phyloP scores from a whole-genome alignment of 176 grass and related monocot genomes.

The Carex myosuroides region DNA sequence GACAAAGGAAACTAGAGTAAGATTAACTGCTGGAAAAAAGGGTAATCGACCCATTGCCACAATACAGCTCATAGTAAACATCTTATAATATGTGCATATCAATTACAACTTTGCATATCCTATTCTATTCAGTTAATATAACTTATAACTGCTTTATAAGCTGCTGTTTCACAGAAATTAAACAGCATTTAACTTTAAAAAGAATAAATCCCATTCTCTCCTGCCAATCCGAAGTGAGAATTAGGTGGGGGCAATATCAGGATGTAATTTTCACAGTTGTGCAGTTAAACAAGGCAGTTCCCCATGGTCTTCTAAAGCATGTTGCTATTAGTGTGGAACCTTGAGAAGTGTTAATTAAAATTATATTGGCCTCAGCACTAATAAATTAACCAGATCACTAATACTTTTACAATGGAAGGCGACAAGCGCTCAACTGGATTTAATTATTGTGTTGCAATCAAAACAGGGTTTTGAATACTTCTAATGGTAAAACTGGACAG shows the following conservation, averaged over 20 bases:
- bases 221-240: neutral
- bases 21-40: neutral
- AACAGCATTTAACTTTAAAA: neutral
- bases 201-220: neutral
- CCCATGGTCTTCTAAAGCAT: neutral
- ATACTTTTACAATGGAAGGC: neutral
- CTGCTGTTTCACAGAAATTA: neutral
- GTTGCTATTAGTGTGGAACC: neutral
- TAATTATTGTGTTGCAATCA: neutral
- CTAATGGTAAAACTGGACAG: neutral
- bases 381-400: slow-evolving; percentile 11
- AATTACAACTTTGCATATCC: neutral
- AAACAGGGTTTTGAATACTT: neutral
- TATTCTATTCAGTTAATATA: neutral
- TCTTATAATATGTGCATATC: neutral
- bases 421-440: neutral
- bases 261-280: neutral
- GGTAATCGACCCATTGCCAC: neutral
- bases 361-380: neutral
- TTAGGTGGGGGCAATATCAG: neutral
- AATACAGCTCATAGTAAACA: neutral
- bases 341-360: neutral
- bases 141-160: neutral
- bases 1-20: neutral
- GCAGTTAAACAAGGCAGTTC: neutral